These are phyloP conservation scores for Pseudoturritis turrita DNA, from an alignment of 345 rosid genomes.

Conservation along the genomic window DNA sequence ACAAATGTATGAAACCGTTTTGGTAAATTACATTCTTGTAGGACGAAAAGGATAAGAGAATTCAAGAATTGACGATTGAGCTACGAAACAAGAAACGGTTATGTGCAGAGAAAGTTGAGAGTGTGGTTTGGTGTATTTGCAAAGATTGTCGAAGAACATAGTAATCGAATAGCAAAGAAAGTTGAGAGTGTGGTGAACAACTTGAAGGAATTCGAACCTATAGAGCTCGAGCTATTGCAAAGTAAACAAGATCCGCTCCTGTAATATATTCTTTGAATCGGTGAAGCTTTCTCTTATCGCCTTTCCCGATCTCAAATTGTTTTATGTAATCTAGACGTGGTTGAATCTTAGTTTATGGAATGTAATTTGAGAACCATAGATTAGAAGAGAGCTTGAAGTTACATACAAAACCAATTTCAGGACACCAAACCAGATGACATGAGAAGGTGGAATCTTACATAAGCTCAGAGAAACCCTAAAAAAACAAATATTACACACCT, in stretches of 20 bases:
- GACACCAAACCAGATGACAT: background rate
- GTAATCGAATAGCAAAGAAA: slow-evolving; percentile 43
- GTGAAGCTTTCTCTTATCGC: background rate
- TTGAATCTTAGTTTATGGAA: slow-evolving; percentile 7
- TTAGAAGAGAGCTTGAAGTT: background rate
- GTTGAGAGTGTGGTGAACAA: slow-evolving; percentile 50
- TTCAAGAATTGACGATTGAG: slow-evolving; percentile 65
- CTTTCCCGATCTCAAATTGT: background rate
- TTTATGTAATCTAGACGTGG: background rate
- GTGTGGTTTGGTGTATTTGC: no score
- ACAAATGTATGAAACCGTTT: background rate
- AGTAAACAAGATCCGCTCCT: slow-evolving; percentile 27
- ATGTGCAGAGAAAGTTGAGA: no score
- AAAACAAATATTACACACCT: slow-evolving; percentile 8
- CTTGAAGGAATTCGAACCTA: slow-evolving; percentile 49
- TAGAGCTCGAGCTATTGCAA: slow-evolving; percentile 39
- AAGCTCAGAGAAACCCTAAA: background rate
- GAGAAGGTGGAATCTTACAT: slow-evolving; percentile 18
- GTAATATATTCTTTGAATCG: slow-evolving; percentile 1
- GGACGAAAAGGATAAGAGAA: slow-evolving; percentile 67
- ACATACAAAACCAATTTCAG: background rate
- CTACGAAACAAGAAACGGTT: slow-evolving; percentile 61
- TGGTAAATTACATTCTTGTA: slow-evolving; percentile 5
- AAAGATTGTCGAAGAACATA: slow-evolving; percentile 60
- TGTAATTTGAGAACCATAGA: slow-evolving; percentile 6